Conservation (phyloP, 345 rosid species). For the Moricandia moricandioides region DNA sequence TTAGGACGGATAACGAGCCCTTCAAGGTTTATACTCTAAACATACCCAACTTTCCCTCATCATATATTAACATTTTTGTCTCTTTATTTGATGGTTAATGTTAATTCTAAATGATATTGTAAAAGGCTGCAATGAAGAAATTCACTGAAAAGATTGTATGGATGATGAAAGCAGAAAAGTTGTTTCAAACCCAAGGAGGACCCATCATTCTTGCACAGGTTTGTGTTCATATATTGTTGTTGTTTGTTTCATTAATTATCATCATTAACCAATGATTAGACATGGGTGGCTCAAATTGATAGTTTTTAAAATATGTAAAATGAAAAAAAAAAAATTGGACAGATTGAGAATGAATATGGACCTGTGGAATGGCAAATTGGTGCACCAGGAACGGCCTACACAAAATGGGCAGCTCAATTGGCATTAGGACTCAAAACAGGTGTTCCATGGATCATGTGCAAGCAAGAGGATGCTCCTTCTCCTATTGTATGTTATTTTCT, state of each 20-base stretch:
- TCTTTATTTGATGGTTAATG: background rate
- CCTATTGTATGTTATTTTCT: conserved; percentile 56
- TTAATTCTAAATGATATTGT: background rate
- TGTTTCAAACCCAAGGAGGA: conserved; percentile 88
- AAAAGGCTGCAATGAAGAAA: conserved; percentile 79
- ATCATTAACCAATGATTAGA: conserved; percentile 24
- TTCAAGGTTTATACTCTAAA: conserved; percentile 58
- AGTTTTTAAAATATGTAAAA: background rate
- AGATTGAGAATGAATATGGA: conserved; percentile 96
- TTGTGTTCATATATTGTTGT: conserved; percentile 11
- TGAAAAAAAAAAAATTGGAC: conserved; percentile 9
- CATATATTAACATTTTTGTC: background rate
- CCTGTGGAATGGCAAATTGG: conserved; percentile 81
- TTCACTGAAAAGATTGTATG: conserved; percentile 89
- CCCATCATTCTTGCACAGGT: conserved; percentile 98
- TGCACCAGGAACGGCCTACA: conserved; percentile 69
- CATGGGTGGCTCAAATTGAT: background rate
- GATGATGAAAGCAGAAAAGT: conserved; percentile 93
- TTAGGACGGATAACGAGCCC: conserved; percentile 79
- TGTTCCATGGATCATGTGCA: conserved; percentile 99
- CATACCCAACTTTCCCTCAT: background rate
- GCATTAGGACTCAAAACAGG: conserved; percentile 83
- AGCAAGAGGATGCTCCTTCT: conserved; percentile 95
- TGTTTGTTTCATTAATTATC: conserved; percentile 13
- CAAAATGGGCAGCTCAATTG: conserved; percentile 87